Evolutionary conservation across 345 rosid genomes (phyloP).

Genomic region (Eucalyptus curtisii): DNA sequence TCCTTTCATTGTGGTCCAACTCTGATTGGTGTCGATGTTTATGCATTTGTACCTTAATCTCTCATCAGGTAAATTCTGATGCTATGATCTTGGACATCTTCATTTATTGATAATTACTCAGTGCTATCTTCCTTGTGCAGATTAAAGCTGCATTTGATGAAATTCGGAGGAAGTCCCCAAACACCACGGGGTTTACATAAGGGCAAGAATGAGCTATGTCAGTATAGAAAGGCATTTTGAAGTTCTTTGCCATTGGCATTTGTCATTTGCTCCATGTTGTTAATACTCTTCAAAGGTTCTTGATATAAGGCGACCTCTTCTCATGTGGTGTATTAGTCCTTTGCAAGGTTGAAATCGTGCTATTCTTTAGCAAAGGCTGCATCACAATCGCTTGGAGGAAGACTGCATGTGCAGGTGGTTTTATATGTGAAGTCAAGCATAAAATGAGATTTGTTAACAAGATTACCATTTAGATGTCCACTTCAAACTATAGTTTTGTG

Average conservation of each 20-base stretch:
- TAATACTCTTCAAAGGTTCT: too few species aligned
- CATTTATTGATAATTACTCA: too few species aligned
- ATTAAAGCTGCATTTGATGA: background rate
- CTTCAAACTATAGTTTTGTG: too few species aligned
- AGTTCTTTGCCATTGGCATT: fast-evolving
- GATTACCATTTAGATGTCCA: too few species aligned
- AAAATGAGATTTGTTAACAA: too few species aligned
- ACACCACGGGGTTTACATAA: fast-evolving
- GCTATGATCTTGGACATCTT: background rate
- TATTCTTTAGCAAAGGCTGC: too few species aligned
- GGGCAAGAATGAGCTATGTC: background rate
- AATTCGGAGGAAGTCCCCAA: background rate
- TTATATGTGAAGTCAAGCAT: too few species aligned
- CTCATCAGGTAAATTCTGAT: background rate
- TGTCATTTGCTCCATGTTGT: background rate
- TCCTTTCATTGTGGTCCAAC: background rate
- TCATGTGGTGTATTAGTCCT: too few species aligned
- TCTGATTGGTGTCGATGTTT: background rate
- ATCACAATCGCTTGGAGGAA: fast-evolving
- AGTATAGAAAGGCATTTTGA: too few species aligned
- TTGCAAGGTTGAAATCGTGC: background rate
- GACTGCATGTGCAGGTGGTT: background rate
- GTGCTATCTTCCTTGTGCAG: background rate
- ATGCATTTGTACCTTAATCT: background rate
- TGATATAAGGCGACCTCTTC: too few species aligned